Evolutionary conservation across 306 rosid species (phyloP), one percentile per base, ranked within the genome.

Genomic region (Prinsepia uniflora): DNA sequence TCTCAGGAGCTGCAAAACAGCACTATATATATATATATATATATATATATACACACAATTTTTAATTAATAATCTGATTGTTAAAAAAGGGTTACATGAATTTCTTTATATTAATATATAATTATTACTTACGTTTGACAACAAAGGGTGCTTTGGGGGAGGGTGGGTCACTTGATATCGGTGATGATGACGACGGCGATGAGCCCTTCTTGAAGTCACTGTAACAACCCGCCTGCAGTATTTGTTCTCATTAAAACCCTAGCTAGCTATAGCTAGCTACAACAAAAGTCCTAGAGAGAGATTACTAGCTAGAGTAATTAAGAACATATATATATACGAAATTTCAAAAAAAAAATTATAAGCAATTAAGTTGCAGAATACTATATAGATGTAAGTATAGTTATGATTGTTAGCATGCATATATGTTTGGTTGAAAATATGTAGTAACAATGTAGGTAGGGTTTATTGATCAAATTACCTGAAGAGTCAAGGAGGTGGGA

Each of bases 91-190:
- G 57, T n/a, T 7, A n/a, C 57, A 8, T 30, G 36, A 30, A 30
- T 30, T 30, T 30, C 36, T 30, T 30, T 30, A 30, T 30, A 30
- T 30, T 30, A 30, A 30, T 30, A 30, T 30, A 30, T 30, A 30
- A 30, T 30, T 24, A 30, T 30, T 24, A 10, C 82, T 0, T 84
- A 92, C 99, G 99, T 83, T 94, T 94, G 0, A 91, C 96, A 75
- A 94, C 99, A 77, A 94, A 91, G 55, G 92, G 93, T 40, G 96
- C 85, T 80, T 83, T 87, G n/a, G 97, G 96, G 10, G 95, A 84
- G 71, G 83, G 72, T 15, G 97, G 91, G 60, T 94, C 97, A 63
- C 57, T 77, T 0, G 92, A 79, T 57, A 86, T 75, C 19, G 88
- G 83, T 1, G 96, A 77, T 2, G 96, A 81, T 0, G 96, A 73